These are phyloP conservation scores for Candolleomyces eurysporus DNA, from an alignment of 768 basidiomycete genomes.

Conservation along the genomic window DNA sequence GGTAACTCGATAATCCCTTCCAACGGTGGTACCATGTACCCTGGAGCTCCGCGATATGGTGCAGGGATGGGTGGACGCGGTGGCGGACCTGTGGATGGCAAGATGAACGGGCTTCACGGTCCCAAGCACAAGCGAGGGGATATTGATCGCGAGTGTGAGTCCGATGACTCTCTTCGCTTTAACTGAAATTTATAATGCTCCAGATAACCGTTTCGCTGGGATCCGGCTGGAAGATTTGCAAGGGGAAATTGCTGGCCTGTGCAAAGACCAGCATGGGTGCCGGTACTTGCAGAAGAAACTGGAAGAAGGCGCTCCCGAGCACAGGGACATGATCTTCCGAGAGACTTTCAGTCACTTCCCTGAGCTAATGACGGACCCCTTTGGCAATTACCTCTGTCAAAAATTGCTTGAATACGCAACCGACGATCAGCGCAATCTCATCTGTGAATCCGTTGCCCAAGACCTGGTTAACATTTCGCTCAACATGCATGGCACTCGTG, in stretches of 20 bases:
- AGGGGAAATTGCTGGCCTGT: constrained; percentile 90
- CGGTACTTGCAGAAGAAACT: constrained; percentile 98
- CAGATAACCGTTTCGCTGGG: constrained; percentile 96
- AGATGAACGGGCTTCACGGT: constrained; percentile 89
- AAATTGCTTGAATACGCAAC: constrained; percentile 96
- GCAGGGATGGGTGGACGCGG: constrained; percentile 56
- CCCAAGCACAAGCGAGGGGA: constrained; percentile 95
- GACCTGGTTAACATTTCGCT: constrained; percentile 97
- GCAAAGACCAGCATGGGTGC: constrained; percentile 99
- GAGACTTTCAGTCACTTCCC: constrained; percentile 98
- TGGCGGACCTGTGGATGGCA: constrained; percentile 55
- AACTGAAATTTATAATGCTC: constrained; percentile 4
- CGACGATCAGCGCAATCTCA: constrained; percentile 94
- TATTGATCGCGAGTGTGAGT: constrained; percentile 79
- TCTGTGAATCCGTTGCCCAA: constrained; percentile 96
- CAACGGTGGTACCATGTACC: constrained; percentile 25
- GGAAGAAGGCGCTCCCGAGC: constrained; percentile 92
- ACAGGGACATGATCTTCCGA: constrained; percentile 98
- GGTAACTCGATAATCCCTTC: constrained; percentile 47
- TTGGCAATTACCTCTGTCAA: constrained; percentile 99
- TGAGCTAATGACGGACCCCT: constrained; percentile 99
- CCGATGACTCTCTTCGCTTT: neutral
- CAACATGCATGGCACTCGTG: constrained; percentile 99
- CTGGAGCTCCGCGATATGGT: constrained; percentile 65
- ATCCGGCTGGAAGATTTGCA: constrained; percentile 93